phyloP scores from a whole-genome alignment of 148 eudicot genomes.

The Rhododendron henanense region DNA sequence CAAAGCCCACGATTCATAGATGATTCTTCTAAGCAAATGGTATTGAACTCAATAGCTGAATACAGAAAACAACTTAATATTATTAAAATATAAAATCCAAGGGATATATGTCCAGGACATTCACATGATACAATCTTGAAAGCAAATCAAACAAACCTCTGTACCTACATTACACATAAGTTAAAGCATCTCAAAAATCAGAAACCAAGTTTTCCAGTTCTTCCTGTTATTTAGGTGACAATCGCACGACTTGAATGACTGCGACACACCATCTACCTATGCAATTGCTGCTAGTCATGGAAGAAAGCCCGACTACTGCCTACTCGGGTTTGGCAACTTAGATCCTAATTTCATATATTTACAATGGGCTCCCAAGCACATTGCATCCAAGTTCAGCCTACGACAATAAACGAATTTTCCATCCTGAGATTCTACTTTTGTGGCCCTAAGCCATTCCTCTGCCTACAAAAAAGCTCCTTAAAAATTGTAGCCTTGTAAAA shows the following conservation, averaged over 20 bases:
- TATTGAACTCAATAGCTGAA: background rate
- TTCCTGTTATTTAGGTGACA: background rate
- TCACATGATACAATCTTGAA: background rate
- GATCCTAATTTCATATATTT: background rate
- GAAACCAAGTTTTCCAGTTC: background rate
- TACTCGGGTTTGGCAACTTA: background rate
- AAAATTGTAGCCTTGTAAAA: background rate
- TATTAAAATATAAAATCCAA: background rate
- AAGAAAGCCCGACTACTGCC: background rate
- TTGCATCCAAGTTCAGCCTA: background rate
- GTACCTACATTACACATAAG: background rate
- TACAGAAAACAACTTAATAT: background rate
- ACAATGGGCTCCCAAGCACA: background rate
- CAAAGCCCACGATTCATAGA: background rate
- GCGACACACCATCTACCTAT: background rate
- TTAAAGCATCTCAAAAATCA: background rate
- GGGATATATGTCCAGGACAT: background rate
- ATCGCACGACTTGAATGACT: background rate
- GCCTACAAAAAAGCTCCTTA: background rate
- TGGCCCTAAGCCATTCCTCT: background rate
- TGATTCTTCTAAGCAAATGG: background rate
- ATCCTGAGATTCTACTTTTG: background rate
- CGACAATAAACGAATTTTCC: background rate
- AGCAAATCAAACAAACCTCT: background rate
- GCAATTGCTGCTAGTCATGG: background rate